phyloP scores from a whole-genome alignment of 352 stramenopile species.

The Phytophthora macrochlamydospora region DNA sequence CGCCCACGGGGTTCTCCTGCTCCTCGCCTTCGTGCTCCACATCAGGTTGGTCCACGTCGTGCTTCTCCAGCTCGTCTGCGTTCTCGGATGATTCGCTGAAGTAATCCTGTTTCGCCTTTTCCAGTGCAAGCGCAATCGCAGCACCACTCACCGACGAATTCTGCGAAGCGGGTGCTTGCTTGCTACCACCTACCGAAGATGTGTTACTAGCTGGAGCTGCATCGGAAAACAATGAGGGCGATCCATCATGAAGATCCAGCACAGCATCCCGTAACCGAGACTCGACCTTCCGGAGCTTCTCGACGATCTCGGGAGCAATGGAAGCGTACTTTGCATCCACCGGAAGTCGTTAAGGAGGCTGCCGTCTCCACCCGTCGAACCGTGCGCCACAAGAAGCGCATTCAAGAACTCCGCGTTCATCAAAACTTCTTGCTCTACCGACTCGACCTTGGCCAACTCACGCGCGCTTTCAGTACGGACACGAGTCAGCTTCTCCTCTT shows the following conservation, averaged over 20 bases:
- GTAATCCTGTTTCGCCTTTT: constrained; percentile 40
- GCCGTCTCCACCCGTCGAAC: constrained; percentile 26
- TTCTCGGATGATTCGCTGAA: constrained; percentile 36
- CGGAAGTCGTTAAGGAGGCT: constrained; percentile 29
- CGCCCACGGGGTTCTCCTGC: constrained; percentile 20
- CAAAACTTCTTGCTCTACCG: constrained; percentile 59
- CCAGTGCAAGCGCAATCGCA: constrained; percentile 31
- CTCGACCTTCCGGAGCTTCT: constrained; percentile 53
- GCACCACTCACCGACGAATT: constrained; percentile 32
- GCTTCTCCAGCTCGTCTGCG: constrained; percentile 28
- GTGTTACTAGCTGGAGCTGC: constrained; percentile 3
- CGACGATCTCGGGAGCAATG: constrained; percentile 51
- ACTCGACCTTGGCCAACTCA: constrained; percentile 46
- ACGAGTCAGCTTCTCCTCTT: constrained; percentile 50
- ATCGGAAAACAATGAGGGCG: constrained; percentile 20
- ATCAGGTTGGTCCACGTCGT: constrained; percentile 32
- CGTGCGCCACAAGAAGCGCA: constrained; percentile 41
- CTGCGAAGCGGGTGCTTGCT: constrained; percentile 26
- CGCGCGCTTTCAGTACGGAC: constrained; percentile 35
- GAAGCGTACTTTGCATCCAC: constrained; percentile 57
- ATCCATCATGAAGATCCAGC: constrained; percentile 24
- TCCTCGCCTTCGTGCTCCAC: constrained; percentile 25
- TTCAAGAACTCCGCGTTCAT: constrained; percentile 69
- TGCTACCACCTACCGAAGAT: constrained; percentile 1
- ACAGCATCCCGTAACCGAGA: constrained; percentile 43